These are phyloP conservation scores for Boletus sp. DNA, from an alignment of 768 basidiomycete genomes.

Conservation along the genomic window DNA sequence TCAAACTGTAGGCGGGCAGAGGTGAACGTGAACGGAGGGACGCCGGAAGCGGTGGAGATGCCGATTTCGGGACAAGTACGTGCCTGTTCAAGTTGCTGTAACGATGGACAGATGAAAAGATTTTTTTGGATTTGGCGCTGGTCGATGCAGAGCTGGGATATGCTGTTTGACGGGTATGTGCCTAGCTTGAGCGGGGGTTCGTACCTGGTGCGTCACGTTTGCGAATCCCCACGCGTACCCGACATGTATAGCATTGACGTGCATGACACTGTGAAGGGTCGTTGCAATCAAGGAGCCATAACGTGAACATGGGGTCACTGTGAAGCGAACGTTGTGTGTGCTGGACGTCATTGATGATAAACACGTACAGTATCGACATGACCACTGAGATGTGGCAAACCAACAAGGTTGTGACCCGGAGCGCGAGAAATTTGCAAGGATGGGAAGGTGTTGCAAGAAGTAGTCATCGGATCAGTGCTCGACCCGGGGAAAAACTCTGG, in stretches of 20 bases:
- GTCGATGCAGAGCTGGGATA: conserved; percentile 1
- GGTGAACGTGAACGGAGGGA: conserved; percentile 2
- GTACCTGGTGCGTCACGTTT: conserved; percentile 3
- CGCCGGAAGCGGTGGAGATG: conserved; percentile 6
- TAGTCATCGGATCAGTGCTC: no score
- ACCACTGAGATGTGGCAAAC: no score
- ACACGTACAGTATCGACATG: no score
- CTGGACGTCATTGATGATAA: no score
- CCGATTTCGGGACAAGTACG: conserved; percentile 8
- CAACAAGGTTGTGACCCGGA: no score
- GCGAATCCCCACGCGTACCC: not conserved
- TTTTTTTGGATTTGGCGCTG: not conserved
- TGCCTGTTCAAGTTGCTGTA: not conserved
- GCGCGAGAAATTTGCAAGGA: no score
- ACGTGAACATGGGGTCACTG: not conserved
- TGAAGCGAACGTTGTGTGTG: no score
- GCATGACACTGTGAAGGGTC: not conserved
- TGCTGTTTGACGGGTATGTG: not conserved
- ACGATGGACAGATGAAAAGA: not conserved
- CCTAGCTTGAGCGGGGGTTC: conserved; percentile 11
- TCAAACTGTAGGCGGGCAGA: conserved; percentile 8
- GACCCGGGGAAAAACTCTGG: no score
- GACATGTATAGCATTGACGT: conserved; percentile 7
- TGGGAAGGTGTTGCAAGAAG: no score
- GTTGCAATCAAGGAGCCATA: not conserved